These are phyloP conservation scores for Phytophthora nicotianae DNA, from an alignment of 352 stramenopile species.

Conservation along the genomic window DNA sequence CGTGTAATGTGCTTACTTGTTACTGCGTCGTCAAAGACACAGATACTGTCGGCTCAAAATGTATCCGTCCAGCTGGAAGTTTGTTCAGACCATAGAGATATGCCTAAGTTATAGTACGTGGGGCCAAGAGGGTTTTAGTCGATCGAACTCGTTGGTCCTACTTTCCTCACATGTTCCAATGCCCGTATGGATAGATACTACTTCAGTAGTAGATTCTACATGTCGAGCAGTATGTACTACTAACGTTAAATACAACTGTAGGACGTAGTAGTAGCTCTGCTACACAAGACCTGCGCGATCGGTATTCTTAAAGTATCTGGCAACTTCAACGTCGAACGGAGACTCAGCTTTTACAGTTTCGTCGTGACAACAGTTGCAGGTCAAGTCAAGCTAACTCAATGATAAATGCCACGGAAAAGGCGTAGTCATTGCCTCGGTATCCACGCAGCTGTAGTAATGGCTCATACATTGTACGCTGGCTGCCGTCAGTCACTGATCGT, in stretches of 20 bases:
- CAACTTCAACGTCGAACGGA: slow-evolving; percentile 15
- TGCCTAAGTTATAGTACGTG: no score
- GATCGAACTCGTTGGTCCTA: no score
- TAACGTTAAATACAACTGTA: no score
- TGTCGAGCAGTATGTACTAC: background rate
- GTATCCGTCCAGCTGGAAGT: no score
- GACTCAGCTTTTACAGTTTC: slow-evolving; percentile 21
- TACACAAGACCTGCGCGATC: slow-evolving; percentile 4
- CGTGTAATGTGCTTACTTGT: slow-evolving; percentile 14
- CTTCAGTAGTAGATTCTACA: no score
- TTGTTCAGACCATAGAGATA: no score
- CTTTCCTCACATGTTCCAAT: no score
- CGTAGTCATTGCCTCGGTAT: slow-evolving; percentile 11
- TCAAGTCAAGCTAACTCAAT: slow-evolving; percentile 13
- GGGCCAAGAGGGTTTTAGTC: no score
- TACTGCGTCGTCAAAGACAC: background rate
- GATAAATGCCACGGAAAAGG: slow-evolving; percentile 9
- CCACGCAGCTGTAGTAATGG: slow-evolving; percentile 24
- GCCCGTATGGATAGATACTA: no score
- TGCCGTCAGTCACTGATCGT: background rate
- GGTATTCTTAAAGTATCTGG: no score
- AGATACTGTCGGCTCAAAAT: no score
- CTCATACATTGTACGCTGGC: slow-evolving; percentile 19
- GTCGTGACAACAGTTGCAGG: slow-evolving; percentile 24
- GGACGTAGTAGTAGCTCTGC: no score